phyloP scores from a whole-genome alignment of 805 yeast species.

The Ogataea sp. region DNA sequence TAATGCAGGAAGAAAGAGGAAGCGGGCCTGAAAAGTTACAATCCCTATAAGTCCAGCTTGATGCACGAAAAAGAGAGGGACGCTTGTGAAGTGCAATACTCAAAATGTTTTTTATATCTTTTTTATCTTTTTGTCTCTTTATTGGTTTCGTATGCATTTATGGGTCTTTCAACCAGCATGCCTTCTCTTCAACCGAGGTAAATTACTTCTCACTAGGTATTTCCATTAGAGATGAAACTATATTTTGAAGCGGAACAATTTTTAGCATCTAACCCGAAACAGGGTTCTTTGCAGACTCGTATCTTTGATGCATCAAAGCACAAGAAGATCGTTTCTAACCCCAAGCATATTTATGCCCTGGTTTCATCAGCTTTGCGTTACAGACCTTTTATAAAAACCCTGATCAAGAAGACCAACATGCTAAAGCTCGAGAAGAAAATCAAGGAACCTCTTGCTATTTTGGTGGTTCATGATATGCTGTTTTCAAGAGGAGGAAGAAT shows the following conservation, averaged over 20 bases:
- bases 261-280: slow-evolving; percentile 27
- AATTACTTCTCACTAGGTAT: too few species aligned
- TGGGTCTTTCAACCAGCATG: too few species aligned
- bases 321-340: slow-evolving; percentile 49
- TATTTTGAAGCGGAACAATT: slow-evolving; percentile 37
- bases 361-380: slow-evolving; percentile 72
- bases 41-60: too few species aligned
- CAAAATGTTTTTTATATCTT: too few species aligned
- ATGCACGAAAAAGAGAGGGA: too few species aligned
- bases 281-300: slow-evolving; percentile 48
- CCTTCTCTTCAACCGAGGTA: too few species aligned
- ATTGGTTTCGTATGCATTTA: too few species aligned
- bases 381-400: slow-evolving; percentile 50
- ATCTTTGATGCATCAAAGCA: slow-evolving; percentile 42
- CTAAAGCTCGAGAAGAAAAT: slow-evolving; percentile 43
- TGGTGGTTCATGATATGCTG: slow-evolving; percentile 75
- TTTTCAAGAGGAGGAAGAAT: slow-evolving; percentile 72
- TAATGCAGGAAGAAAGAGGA: too few species aligned
- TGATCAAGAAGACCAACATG: slow-evolving; percentile 64
- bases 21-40: too few species aligned
- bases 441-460: slow-evolving; percentile 44
- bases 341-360: slow-evolving; percentile 81
- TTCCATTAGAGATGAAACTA: slow-evolving; percentile 25
- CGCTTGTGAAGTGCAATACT: too few species aligned
- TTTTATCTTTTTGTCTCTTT: too few species aligned